Evolutionary conservation across 1,284 basidiomycete genomes (phyloP).

Genomic region (Xerocomus amazonicus): DNA sequence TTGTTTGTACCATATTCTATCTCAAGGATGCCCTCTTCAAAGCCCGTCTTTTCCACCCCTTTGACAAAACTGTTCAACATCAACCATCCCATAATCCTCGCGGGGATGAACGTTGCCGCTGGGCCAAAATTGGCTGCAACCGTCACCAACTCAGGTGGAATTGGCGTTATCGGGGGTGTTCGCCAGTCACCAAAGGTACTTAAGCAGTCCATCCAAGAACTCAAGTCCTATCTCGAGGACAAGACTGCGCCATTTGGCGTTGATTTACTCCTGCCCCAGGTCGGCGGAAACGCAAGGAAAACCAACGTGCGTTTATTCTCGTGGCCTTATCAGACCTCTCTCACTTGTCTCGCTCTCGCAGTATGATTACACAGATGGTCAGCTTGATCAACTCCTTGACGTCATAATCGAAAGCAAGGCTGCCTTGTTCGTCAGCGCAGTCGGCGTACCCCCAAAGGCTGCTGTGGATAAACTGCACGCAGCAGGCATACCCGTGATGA

Average conservation of each 20-base stretch:
- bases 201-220: conserved; percentile 58
- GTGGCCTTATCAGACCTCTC: background rate
- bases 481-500: conserved; percentile 80
- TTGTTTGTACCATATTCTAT: no score
- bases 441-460: conserved; percentile 81
- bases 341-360: conserved; percentile 23
- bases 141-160: conserved; percentile 76
- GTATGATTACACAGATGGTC: conserved; percentile 77
- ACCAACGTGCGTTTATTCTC: conserved; percentile 56
- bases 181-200: conserved; percentile 68
- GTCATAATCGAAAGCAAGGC: conserved; percentile 77
- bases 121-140: conserved; percentile 76
- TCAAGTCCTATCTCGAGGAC: conserved; percentile 68
- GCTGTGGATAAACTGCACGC: conserved; percentile 79
- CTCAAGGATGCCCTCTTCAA: conserved; percentile 50
- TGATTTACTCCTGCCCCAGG: conserved; percentile 76
- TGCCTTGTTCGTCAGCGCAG: conserved; percentile 78
- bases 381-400: conserved; percentile 70
- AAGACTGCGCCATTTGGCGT: conserved; percentile 78
- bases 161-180: conserved; percentile 83
- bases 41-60: conserved; percentile 57
- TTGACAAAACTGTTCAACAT: conserved; percentile 72
- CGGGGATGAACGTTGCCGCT: conserved; percentile 83
- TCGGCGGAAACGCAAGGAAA: conserved; percentile 75
- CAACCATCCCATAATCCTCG: conserved; percentile 75